These are phyloP conservation scores for Cylindrotheca fusiformis DNA, from an alignment of 108 stramenopile species.

Conservation along the genomic window DNA sequence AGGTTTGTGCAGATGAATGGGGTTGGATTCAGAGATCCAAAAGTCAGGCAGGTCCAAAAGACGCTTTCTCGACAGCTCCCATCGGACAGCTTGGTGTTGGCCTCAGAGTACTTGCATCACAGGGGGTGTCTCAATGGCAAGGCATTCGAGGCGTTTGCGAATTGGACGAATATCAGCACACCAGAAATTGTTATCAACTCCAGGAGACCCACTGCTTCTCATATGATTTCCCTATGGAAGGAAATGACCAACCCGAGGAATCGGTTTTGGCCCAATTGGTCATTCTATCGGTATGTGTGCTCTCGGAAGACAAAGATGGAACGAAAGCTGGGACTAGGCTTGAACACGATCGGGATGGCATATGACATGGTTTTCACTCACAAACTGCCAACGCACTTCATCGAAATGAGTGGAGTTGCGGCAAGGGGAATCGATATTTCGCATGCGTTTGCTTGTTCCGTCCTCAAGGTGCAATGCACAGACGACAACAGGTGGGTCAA, in stretches of 20 bases:
- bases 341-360: not conserved
- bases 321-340: not conserved
- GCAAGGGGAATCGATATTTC: not conserved
- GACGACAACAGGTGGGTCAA: not conserved
- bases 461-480: conserved; percentile 2
- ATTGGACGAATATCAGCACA: not conserved
- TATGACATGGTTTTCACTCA: not conserved
- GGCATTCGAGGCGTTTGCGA: not conserved
- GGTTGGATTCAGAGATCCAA: not conserved
- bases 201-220: not conserved
- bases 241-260: not conserved
- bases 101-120: not conserved
- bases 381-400: no score
- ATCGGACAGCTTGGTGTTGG: not conserved
- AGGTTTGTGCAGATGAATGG: not conserved
- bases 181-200: conserved; percentile 5
- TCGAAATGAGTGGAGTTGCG: not conserved
- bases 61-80: not conserved
- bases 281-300: not conserved
- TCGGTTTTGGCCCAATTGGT: no score
- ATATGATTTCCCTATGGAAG: conserved; percentile 5
- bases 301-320: not conserved
- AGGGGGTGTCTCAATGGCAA: not conserved
- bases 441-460: not conserved
- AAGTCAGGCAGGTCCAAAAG: not conserved